These are phyloP conservation scores for Trametes elegans DNA, from an alignment of 768 basidiomycete species.

Conservation along the genomic window DNA sequence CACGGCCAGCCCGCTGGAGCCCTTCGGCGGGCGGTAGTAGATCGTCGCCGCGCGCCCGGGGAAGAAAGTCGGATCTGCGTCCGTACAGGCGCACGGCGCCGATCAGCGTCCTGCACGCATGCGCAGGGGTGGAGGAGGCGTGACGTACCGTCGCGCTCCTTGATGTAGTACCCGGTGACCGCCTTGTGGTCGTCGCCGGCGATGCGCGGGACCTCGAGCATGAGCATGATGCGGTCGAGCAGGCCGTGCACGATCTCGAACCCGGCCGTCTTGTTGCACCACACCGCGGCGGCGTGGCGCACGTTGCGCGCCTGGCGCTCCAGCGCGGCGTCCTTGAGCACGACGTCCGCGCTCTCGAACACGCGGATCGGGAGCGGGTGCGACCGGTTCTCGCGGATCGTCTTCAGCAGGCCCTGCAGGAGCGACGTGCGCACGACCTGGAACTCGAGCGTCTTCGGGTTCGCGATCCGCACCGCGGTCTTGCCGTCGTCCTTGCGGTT, in stretches of 20 bases:
- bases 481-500: constrained; percentile 82
- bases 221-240: constrained; percentile 93
- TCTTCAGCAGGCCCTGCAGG: constrained; percentile 94
- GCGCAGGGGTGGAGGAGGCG: neutral
- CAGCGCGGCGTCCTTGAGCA: constrained; percentile 74
- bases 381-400: constrained; percentile 93
- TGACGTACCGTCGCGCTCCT: constrained; percentile 75
- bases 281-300: constrained; percentile 84
- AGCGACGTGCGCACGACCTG: constrained; percentile 97
- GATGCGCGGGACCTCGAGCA: constrained; percentile 88
- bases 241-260: constrained; percentile 97
- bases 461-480: constrained; percentile 86
- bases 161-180: constrained; percentile 86
- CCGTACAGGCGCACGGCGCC: constrained; percentile 1
- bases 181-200: constrained; percentile 52
- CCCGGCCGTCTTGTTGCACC: constrained; percentile 96
- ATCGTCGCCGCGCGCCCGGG: constrained; percentile 93
- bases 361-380: constrained; percentile 89
- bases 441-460: constrained; percentile 97
- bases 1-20: constrained; percentile 28
- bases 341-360: constrained; percentile 93
- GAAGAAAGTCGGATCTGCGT: constrained; percentile 94
- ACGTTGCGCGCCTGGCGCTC: constrained; percentile 89
- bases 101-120: neutral
- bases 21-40: constrained; percentile 66